Conservation (phyloP, 768 basidiomycete genomes). For the Mycena polygramma region DNA sequence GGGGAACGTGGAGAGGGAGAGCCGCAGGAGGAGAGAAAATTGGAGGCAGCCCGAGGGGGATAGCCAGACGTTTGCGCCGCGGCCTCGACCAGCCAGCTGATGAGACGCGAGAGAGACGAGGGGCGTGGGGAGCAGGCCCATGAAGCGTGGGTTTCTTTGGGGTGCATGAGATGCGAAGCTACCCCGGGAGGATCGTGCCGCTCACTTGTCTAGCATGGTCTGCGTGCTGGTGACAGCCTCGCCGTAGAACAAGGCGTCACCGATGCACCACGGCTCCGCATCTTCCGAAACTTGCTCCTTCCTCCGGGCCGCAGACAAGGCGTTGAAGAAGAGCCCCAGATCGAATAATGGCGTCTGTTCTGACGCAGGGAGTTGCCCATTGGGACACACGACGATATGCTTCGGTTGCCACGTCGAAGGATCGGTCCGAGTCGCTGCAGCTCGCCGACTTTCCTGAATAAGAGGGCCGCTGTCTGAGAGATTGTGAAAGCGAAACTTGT, state of each 20-base stretch:
- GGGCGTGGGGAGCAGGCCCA: conserved; percentile 78
- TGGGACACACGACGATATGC: conserved; percentile 66
- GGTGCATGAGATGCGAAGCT: conserved; percentile 8
- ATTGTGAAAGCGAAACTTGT: conserved; percentile 75
- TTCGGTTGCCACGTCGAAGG: conserved; percentile 59
- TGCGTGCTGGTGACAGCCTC: conserved; percentile 96
- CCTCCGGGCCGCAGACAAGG: conserved; percentile 55
- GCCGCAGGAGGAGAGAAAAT: conserved; percentile 81
- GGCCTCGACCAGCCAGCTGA: conserved; percentile 90
- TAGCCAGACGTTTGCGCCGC: conserved; percentile 92
- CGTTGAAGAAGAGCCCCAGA: conserved; percentile 68
- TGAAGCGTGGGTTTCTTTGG: conserved; percentile 80
- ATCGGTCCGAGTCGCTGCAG: conserved; percentile 41
- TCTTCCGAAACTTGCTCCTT: conserved; percentile 41
- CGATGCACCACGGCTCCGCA: conserved; percentile 65
- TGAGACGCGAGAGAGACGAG: conserved; percentile 87
- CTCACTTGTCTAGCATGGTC: conserved; percentile 93
- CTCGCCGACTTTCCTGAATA: conserved; percentile 41
- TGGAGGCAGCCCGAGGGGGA: conserved; percentile 92
- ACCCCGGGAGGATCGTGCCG: conserved; percentile 29
- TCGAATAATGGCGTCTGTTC: conserved; percentile 83
- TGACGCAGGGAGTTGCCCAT: conserved; percentile 60
- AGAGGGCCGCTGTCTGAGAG: conserved; percentile 48
- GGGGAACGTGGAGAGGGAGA: conserved; percentile 64
- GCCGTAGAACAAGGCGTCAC: conserved; percentile 86